These are phyloP conservation scores for Nothophytophthora sp. DNA, from an alignment of 352 stramenopile genomes.

Conservation along the genomic window DNA sequence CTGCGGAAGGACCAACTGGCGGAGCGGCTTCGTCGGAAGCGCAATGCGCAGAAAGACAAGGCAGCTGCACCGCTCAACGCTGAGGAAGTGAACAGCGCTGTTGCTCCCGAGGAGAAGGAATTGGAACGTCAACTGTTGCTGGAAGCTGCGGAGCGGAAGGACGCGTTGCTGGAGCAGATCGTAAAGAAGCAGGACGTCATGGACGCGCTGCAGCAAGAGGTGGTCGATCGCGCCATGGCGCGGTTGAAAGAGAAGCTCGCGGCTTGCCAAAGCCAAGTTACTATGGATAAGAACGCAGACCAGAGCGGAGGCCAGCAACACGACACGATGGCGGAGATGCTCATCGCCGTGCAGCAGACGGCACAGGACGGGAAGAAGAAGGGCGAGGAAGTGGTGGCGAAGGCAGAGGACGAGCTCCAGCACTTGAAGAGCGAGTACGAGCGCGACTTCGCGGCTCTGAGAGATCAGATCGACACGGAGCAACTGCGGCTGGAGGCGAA, in stretches of 20 bases:
- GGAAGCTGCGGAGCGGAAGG: slow-evolving; percentile 12
- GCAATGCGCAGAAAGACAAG: slow-evolving; percentile 1
- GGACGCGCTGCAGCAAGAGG: slow-evolving; percentile 24
- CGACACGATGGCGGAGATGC: slow-evolving; percentile 3
- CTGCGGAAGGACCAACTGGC: slow-evolving; percentile 33
- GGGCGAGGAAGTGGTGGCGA: slow-evolving; percentile 6
- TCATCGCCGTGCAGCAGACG: neutral
- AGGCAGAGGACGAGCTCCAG: slow-evolving; percentile 14
- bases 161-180: slow-evolving; percentile 31
- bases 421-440: slow-evolving; percentile 20
- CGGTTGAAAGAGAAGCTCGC: slow-evolving; percentile 12
- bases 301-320: neutral
- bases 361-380: slow-evolving; percentile 11
- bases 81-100: neutral
- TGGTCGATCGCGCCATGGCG: slow-evolving; percentile 7
- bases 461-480: slow-evolving; percentile 19
- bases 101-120: neutral
- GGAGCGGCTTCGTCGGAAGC: slow-evolving; percentile 25
- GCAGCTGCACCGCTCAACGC: neutral
- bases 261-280: neutral
- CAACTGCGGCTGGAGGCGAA: slow-evolving; percentile 18
- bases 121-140: slow-evolving; percentile 9
- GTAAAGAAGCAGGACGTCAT: slow-evolving; percentile 44
- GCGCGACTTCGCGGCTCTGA: slow-evolving; percentile 8
- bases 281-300: neutral